phyloP scores from a whole-genome alignment of 2,329 filamentous ascomycete genomes.

The Tympanopsis confertula region DNA sequence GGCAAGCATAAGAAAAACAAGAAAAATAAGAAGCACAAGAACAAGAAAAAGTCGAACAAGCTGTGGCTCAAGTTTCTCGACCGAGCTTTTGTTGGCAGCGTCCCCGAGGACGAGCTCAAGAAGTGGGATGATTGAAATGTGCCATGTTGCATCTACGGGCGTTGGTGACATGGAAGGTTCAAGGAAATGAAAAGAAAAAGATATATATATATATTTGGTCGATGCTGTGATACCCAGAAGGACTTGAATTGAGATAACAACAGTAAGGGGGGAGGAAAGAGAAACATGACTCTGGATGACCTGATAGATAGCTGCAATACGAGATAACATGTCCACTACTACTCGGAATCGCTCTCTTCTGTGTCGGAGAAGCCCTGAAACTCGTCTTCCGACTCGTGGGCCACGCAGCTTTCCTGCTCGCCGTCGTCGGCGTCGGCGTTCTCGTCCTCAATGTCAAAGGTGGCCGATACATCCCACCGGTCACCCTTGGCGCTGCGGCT shows the following conservation, averaged over 20 bases:
- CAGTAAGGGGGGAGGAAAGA: too few species aligned
- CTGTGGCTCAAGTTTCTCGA: conserved; percentile 68
- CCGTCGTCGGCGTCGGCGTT: conserved; percentile 27
- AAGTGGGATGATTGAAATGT: conserved; percentile 13
- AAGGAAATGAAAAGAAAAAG: too few species aligned
- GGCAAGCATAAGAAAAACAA: conserved; percentile 29
- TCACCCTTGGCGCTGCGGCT: conserved; percentile 73
- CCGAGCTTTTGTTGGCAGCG: conserved; percentile 69
- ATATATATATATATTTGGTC: too few species aligned
- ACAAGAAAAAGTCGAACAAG: conserved; percentile 47
- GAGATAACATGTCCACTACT: too few species aligned
- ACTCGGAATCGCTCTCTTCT: conserved; percentile 15
- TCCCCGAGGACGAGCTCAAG: conserved; percentile 53
- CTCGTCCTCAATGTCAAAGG: conserved; percentile 58
- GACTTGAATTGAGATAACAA: too few species aligned
- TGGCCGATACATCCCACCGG: conserved; percentile 79
- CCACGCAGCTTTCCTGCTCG: too few species aligned
- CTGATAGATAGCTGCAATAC: too few species aligned
- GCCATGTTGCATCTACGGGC: too few species aligned
- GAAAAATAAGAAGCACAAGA: conserved; percentile 37
- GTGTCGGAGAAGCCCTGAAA: conserved; percentile 43
- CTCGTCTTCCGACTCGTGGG: conserved; percentile 38
- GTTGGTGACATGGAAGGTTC: too few species aligned
- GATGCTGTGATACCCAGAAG: too few species aligned
- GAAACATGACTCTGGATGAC: too few species aligned